Conservation (phyloP, 2,329 filamentous ascomycete genomes). For the Trichoderma arundinaceum region DNA sequence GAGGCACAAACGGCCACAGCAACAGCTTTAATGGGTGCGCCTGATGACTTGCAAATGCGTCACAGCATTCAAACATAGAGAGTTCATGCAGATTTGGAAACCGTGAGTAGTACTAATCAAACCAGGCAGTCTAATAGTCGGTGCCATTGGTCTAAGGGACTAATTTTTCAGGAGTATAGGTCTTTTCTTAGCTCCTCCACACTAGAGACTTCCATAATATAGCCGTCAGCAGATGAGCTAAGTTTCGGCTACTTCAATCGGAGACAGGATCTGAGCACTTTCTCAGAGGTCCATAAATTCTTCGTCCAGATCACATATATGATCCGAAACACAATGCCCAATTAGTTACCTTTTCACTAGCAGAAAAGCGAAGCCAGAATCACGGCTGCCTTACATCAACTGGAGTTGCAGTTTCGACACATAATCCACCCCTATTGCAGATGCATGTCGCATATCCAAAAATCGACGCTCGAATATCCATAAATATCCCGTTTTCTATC, state of each 20-base stretch:
- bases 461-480: background rate
- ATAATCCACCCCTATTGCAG: background rate
- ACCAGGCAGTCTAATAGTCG: background rate
- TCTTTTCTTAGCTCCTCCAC: background rate
- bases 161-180: background rate
- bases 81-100: background rate
- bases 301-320: background rate
- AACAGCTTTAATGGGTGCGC: background rate
- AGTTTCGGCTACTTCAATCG: no score
- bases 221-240: no score
- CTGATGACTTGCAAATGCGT: background rate
- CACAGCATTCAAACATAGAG: background rate
- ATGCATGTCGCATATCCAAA: background rate
- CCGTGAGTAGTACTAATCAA: background rate
- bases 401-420: background rate
- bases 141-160: background rate
- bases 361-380: background rate
- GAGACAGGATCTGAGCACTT: background rate
- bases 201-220: no score
- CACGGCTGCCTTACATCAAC: background rate
- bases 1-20: background rate
- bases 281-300: no score
- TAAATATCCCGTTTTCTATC: background rate
- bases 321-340: no score
- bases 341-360: fast-evolving